These are phyloP conservation scores for Leishmania turanica DNA, from an alignment of 208 protist genomes.

Conservation along the genomic window DNA sequence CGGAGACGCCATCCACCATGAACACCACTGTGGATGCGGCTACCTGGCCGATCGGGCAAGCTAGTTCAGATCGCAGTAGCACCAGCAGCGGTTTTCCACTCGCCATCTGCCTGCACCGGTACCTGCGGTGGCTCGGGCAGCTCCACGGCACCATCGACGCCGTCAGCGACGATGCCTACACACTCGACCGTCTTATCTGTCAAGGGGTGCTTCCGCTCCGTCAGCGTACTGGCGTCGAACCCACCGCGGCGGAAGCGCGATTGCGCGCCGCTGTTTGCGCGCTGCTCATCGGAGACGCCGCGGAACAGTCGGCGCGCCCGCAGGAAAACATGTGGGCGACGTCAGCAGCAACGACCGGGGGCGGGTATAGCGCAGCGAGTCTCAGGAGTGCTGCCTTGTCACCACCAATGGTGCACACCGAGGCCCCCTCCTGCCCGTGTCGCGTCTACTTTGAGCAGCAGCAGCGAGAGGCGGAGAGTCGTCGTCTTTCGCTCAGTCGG, in stretches of 20 bases:
- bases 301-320: neutral
- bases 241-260: slow-evolving; percentile 3
- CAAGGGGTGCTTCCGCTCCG: slow-evolving; percentile 27
- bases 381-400: neutral
- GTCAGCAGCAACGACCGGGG: neutral
- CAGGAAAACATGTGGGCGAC: neutral
- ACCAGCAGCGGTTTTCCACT: neutral
- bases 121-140: slow-evolving; percentile 27
- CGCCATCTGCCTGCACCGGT: slow-evolving; percentile 18
- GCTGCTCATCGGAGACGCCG: slow-evolving; percentile 16
- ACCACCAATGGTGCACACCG: slow-evolving; percentile 9
- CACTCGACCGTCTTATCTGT: slow-evolving; percentile 19
- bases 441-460: slow-evolving; percentile 18
- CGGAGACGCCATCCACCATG: slow-evolving; percentile 1
- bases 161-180: slow-evolving; percentile 36
- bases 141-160: slow-evolving; percentile 20
- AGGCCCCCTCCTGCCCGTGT: slow-evolving; percentile 19
- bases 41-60: neutral
- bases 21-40: neutral
- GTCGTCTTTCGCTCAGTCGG: neutral
- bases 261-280: slow-evolving; percentile 21
- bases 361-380: neutral
- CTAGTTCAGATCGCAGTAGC: neutral
- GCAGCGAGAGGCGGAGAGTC: slow-evolving; percentile 12
- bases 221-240: slow-evolving; percentile 13